Evolutionary conservation across 164 flowering plant genomes (phyloP).

Genomic region (Vitis labrusca): DNA sequence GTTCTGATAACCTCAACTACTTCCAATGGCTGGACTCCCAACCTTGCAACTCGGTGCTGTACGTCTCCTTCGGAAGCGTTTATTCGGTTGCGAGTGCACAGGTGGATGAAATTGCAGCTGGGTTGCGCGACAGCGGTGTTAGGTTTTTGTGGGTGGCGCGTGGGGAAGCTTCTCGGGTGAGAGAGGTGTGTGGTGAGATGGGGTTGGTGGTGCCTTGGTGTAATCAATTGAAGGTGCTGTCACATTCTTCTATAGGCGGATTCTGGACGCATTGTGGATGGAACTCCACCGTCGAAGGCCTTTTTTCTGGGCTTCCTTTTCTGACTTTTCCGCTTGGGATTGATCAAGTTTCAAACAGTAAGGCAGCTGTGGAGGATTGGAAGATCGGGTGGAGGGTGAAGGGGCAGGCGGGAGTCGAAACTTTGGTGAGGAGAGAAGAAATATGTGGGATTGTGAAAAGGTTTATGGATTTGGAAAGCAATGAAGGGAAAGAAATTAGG

Average conservation of each 20-base stretch:
- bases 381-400: constrained; percentile 46
- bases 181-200: constrained; percentile 20
- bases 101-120: constrained; percentile 33
- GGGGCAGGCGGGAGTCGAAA: constrained; percentile 8
- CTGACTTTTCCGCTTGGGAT: constrained; percentile 47
- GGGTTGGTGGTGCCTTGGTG: constrained; percentile 70
- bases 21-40: constrained; percentile 38
- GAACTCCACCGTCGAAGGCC: constrained; percentile 58
- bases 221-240: constrained; percentile 60
- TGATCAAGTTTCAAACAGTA: constrained; percentile 51
- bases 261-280: constrained; percentile 76
- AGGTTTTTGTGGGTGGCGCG: constrained; percentile 40
- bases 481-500: constrained; percentile 28
- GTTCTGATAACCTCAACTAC: constrained; percentile 2
- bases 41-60: constrained; percentile 34
- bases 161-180: constrained; percentile 12
- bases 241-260: constrained; percentile 61
- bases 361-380: constrained; percentile 61
- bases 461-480: constrained; percentile 33
- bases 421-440: constrained; percentile 33
- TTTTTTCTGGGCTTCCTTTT: constrained; percentile 55
- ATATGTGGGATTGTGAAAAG: constrained; percentile 21
- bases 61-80: constrained; percentile 45
- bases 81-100: constrained; percentile 30
- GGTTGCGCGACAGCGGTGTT: constrained; percentile 29